These are phyloP conservation scores for Trichoderma sp. DNA, from an alignment of 2,329 filamentous ascomycete genomes.

Conservation along the genomic window DNA sequence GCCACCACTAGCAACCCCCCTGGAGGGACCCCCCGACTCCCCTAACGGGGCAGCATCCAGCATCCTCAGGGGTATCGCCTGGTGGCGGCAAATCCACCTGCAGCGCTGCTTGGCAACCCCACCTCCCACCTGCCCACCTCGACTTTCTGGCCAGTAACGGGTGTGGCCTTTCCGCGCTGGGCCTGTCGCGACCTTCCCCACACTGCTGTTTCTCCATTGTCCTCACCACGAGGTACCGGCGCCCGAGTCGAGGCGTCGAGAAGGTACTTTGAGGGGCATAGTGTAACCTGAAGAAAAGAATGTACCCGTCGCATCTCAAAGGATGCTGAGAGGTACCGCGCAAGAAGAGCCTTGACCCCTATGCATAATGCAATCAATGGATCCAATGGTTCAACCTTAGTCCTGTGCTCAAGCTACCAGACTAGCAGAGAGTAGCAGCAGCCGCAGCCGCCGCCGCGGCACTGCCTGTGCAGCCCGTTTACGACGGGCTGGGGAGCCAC, in stretches of 20 bases:
- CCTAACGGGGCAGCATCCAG: background rate
- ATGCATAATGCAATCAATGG: constrained; percentile 7
- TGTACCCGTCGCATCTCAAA: background rate
- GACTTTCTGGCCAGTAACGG: constrained; percentile 16
- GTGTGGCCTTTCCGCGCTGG: constrained; percentile 19
- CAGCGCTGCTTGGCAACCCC: constrained; percentile 9
- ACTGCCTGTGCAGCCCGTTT: background rate
- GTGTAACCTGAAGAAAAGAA: background rate
- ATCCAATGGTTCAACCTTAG: background rate
- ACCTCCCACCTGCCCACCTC: constrained; percentile 1
- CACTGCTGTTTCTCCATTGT: constrained; percentile 21
- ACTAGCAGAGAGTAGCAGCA: background rate
- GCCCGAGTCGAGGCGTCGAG: background rate
- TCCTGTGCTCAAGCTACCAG: background rate
- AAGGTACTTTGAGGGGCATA: background rate
- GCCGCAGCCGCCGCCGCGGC: constrained; percentile 7
- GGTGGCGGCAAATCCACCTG: constrained; percentile 19
- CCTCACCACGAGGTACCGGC: constrained; percentile 4
- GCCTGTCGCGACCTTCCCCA: constrained; percentile 20
- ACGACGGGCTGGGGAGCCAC: background rate
- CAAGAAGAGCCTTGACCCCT: background rate
- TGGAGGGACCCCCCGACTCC: background rate
- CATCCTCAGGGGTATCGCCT: constrained; percentile 14
- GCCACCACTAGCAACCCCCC: constrained; percentile 7
- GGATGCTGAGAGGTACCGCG: background rate